These are phyloP conservation scores for Diplodia scrobiculata DNA, from an alignment of 2,329 filamentous ascomycete species.

Conservation along the genomic window DNA sequence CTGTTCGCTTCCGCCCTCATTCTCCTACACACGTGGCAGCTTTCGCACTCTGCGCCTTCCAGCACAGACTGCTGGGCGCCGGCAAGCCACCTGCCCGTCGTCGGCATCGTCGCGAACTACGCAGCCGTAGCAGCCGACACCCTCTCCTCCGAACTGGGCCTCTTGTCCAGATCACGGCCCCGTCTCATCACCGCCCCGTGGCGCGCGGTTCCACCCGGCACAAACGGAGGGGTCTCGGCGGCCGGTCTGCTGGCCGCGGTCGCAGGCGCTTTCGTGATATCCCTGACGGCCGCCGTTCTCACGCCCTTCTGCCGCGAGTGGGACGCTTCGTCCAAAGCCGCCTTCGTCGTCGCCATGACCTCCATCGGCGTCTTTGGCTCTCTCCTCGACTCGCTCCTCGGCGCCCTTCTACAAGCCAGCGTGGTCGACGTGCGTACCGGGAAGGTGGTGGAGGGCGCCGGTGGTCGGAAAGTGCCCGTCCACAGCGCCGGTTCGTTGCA, in stretches of 20 bases:
- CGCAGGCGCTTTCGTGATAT: conserved; percentile 69
- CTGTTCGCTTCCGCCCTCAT: conserved; percentile 70
- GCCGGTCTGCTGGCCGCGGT: conserved; percentile 73
- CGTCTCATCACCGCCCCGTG: conserved; percentile 83
- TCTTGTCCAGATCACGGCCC: conserved; percentile 73
- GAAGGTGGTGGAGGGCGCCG: conserved; percentile 85
- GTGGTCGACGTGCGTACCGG: conserved; percentile 81
- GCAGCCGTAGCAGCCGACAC: conserved; percentile 91
- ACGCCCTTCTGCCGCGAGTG: conserved; percentile 68
- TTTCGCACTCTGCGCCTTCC: conserved; percentile 34
- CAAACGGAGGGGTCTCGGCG: conserved; percentile 86
- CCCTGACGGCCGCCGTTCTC: conserved; percentile 67
- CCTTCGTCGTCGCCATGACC: conserved; percentile 60
- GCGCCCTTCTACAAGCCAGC: conserved; percentile 80
- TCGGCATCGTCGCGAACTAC: conserved; percentile 69
- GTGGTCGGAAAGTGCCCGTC: conserved; percentile 61
- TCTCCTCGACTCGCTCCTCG: conserved; percentile 82
- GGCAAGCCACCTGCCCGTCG: conserved; percentile 45
- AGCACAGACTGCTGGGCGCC: conserved; percentile 36
- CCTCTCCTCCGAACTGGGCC: conserved; percentile 92
- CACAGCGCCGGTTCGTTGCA: conserved; percentile 40
- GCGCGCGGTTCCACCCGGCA: conserved; percentile 80
- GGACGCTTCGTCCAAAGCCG: conserved; percentile 56
- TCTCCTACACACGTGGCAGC: conserved; percentile 53
- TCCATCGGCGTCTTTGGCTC: conserved; percentile 77